A percentile compares a stretch with the other conserved stretches of the same genome.
phyloP scores from a whole-genome alignment of 1,284 basidiomycete genomes.

The Fomes fomentarius region DNA sequence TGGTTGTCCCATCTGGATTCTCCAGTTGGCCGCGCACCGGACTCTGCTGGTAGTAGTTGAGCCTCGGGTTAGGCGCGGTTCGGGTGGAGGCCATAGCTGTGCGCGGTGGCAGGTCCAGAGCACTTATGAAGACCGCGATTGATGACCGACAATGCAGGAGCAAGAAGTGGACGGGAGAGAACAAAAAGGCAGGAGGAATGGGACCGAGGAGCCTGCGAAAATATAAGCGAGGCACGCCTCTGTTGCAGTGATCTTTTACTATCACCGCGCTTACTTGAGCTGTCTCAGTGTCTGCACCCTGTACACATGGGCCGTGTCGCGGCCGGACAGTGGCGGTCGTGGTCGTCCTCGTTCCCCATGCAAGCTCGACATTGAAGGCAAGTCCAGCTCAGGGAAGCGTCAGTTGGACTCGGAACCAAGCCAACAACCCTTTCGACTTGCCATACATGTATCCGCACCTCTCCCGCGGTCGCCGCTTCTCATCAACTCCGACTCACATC shows the following conservation, averaged over 20 bases:
- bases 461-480: constrained; percentile 10
- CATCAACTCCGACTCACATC: constrained; percentile 17
- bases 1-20: constrained; percentile 54
- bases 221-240: constrained; percentile 23
- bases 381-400: constrained; percentile 10
- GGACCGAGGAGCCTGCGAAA: constrained; percentile 19
- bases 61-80: constrained; percentile 35
- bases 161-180: background rate
- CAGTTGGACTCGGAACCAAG: background rate
- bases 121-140: constrained; percentile 3
- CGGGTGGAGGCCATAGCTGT: constrained; percentile 25
- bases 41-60: constrained; percentile 60
- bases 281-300: too few species aligned
- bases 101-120: constrained; percentile 8
- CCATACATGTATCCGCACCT: constrained; percentile 2
- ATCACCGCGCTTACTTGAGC: constrained; percentile 15
- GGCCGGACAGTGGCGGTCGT: background rate
- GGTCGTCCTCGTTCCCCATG: constrained; percentile 8
- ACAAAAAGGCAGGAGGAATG: constrained; percentile 17
- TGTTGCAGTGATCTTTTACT: constrained; percentile 19
- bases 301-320: constrained; percentile 3
- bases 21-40: constrained; percentile 76
- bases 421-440: constrained; percentile 12
- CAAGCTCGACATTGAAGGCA: constrained; percentile 19
- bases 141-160: constrained; percentile 1